phyloP scores from a whole-genome alignment of 225 moss, liverwort and hornwort species.

The Pseudisothecium myosuroides region DNA sequence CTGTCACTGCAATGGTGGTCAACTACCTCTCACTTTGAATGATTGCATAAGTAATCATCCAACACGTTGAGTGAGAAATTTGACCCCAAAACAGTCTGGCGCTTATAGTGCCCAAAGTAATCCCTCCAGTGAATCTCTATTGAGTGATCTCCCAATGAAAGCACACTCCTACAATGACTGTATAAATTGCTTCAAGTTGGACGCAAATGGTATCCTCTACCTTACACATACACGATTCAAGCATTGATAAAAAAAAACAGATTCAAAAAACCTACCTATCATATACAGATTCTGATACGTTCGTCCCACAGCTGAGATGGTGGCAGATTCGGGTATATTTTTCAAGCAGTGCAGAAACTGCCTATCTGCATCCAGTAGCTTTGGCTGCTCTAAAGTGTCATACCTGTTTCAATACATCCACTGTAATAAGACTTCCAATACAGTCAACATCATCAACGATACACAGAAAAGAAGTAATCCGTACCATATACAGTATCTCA shows the following conservation, averaged over 20 bases:
- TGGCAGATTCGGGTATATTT: slow-evolving; percentile 15
- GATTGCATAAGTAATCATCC: too few species aligned
- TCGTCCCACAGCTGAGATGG: slow-evolving; percentile 6
- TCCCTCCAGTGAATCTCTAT: too few species aligned
- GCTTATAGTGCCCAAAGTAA: too few species aligned
- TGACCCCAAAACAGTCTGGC: too few species aligned
- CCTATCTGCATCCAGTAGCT: slow-evolving; percentile 20
- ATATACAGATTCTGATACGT: slow-evolving; percentile 27
- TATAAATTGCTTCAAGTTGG: not conserved
- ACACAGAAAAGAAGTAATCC: not conserved
- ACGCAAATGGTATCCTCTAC: not conserved
- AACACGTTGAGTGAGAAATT: too few species aligned
- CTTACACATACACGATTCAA: not conserved
- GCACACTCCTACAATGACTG: not conserved
- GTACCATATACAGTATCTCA: not conserved
- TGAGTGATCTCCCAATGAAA: not conserved
- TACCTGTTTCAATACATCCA: slow-evolving; percentile 3
- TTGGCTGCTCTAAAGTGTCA: slow-evolving; percentile 21
- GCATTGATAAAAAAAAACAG: not conserved
- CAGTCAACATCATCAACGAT: not conserved
- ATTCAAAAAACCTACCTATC: slow-evolving; percentile 5
- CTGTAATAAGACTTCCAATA: not conserved
- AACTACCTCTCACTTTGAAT: too few species aligned
- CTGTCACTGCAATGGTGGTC: not conserved
- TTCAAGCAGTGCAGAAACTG: slow-evolving; percentile 34